Conservation (phyloP, 2,329 filamentous ascomycete species). For the Leptosphaerulina australis region DNA sequence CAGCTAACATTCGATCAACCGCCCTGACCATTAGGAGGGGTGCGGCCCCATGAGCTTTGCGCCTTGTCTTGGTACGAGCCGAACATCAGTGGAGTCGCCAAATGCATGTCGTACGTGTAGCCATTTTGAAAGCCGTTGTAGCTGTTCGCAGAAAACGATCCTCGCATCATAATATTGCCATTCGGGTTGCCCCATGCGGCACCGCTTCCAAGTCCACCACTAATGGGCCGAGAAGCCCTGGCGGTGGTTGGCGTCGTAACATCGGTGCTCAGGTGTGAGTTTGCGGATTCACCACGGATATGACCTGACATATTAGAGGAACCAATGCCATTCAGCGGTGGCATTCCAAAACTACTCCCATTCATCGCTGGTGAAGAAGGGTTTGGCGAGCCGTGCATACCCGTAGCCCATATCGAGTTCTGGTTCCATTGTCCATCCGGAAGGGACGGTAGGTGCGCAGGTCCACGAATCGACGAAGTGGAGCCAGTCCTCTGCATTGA, state of each 20-base stretch:
- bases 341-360: conserved; percentile 28
- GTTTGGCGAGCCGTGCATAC: conserved; percentile 38
- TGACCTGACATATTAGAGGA: conserved; percentile 46
- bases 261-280: conserved; percentile 49
- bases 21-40: conserved; percentile 47
- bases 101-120: conserved; percentile 31
- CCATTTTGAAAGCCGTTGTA: conserved; percentile 29
- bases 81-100: conserved; percentile 52
- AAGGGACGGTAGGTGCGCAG: conserved; percentile 44
- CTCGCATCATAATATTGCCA: conserved; percentile 32
- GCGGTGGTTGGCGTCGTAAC: conserved; percentile 20
- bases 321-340: conserved; percentile 43
- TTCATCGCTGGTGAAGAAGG: conserved; percentile 39
- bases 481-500: conserved; percentile 45
- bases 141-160: conserved; percentile 22
- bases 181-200: conserved; percentile 42
- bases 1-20: conserved; percentile 37
- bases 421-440: conserved; percentile 46
- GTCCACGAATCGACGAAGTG: conserved; percentile 45
- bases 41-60: conserved; percentile 44
- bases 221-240: conserved; percentile 31
- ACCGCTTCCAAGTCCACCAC: conserved; percentile 41
- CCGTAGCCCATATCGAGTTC: conserved; percentile 47
- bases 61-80: conserved; percentile 44
- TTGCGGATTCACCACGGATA: conserved; percentile 52